phyloP scores from a whole-genome alignment of 2,329 filamentous ascomycete species.

The Fusarium dlaminii region DNA sequence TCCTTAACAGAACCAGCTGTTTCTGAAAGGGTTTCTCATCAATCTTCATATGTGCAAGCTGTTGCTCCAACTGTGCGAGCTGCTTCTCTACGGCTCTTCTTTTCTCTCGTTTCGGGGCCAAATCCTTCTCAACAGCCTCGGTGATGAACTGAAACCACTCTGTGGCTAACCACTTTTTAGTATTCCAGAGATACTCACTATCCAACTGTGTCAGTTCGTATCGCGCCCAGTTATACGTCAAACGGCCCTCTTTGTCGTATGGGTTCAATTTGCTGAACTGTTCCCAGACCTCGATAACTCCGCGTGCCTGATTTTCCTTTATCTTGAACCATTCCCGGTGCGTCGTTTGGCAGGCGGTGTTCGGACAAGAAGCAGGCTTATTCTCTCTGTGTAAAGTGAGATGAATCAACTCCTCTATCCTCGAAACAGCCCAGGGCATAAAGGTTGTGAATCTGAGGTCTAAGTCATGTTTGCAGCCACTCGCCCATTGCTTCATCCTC shows the following conservation, averaged over 20 bases:
- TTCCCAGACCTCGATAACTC: neutral
- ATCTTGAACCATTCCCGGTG: conserved; percentile 24
- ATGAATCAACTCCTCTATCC: conserved; percentile 5
- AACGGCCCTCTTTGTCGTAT: neutral
- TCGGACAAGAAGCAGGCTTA: neutral
- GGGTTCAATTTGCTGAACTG: neutral
- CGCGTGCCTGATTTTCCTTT: neutral
- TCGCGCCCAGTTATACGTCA: neutral
- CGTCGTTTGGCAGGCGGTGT: fast-evolving
- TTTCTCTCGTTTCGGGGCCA: neutral
- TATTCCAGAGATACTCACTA: neutral
- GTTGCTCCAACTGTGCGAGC: neutral
- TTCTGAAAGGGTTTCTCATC: neutral
- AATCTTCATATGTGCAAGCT: neutral
- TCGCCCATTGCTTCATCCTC: neutral
- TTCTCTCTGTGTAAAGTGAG: neutral
- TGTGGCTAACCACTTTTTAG: conserved; percentile 1
- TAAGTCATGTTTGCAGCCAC: neutral
- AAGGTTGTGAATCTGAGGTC: neutral
- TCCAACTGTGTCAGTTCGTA: neutral
- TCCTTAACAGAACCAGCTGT: neutral
- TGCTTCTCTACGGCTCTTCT: neutral
- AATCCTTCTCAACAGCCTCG: neutral
- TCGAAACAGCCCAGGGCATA: neutral
- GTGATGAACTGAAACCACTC: neutral